Evolutionary conservation across 768 basidiomycete genomes (phyloP).

Genomic region (Amanita pseudoporphyria): DNA sequence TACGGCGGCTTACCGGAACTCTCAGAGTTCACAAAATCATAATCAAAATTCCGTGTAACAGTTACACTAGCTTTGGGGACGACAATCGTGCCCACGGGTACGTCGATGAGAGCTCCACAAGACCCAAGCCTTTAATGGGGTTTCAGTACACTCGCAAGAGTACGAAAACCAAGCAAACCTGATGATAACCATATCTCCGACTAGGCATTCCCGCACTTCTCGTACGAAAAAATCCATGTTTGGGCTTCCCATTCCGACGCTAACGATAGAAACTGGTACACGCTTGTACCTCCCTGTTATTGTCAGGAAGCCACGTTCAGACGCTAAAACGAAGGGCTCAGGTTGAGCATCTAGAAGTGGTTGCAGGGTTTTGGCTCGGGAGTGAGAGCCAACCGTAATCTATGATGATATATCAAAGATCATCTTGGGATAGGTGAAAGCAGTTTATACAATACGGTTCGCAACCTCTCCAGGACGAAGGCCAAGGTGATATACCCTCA

Average conservation of each 20-base stretch:
- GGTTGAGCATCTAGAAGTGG: slow-evolving; percentile 49
- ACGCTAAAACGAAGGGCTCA: slow-evolving; percentile 49
- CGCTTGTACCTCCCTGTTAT: slow-evolving; percentile 59
- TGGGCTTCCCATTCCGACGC: slow-evolving; percentile 77
- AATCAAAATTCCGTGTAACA: slow-evolving; percentile 69
- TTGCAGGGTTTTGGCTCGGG: slow-evolving; percentile 55
- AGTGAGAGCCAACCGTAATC: slow-evolving; percentile 69
- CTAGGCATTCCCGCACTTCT: slow-evolving; percentile 66
- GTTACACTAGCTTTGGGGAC: slow-evolving; percentile 61
- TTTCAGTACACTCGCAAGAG: background rate
- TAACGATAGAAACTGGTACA: slow-evolving; percentile 59
- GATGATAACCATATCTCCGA: slow-evolving; percentile 46
- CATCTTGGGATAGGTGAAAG: background rate
- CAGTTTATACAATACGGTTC: slow-evolving; percentile 55
- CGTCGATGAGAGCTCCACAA: slow-evolving; percentile 60
- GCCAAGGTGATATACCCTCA: slow-evolving; percentile 74
- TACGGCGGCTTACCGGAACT: slow-evolving; percentile 41
- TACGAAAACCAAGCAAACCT: slow-evolving; percentile 23
- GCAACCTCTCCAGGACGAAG: slow-evolving; percentile 69
- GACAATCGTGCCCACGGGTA: slow-evolving; percentile 70
- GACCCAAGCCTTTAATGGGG: slow-evolving; percentile 54
- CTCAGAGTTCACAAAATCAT: slow-evolving; percentile 48
- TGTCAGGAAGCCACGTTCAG: slow-evolving; percentile 70
- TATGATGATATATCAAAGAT: slow-evolving; percentile 16
- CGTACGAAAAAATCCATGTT: slow-evolving; percentile 85